A percentile compares a stretch with the other conserved stretches of the same genome.
Evolutionary conservation across 2,329 filamentous ascomycete genomes (phyloP).

Genomic region (Rhytidhysteron rufulum): DNA sequence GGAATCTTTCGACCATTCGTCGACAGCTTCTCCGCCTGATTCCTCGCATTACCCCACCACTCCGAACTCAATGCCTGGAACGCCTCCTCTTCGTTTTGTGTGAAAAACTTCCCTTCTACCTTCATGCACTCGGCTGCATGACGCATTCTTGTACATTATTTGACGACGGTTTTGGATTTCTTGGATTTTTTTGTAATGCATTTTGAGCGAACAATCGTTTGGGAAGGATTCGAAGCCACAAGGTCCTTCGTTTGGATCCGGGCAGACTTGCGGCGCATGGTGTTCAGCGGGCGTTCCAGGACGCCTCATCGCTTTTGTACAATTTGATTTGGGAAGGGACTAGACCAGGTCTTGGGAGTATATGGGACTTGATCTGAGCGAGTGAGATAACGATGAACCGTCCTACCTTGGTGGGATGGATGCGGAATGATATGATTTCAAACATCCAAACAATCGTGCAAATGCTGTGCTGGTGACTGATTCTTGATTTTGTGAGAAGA

Average conservation of each 20-base stretch:
- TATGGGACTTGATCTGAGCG: background rate
- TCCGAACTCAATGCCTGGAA: slow-evolving; percentile 69
- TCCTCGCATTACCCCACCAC: slow-evolving; percentile 54
- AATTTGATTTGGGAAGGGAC: background rate
- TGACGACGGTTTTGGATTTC: slow-evolving; percentile 14
- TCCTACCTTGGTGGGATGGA: too few species aligned
- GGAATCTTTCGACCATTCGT: slow-evolving; percentile 67
- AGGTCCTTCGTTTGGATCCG: slow-evolving; percentile 21
- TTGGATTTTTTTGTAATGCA: slow-evolving; percentile 32
- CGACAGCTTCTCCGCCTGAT: slow-evolving; percentile 40
- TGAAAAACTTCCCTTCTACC: background rate
- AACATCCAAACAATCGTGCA: background rate
- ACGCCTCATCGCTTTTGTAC: background rate
- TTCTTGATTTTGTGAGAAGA: slow-evolving; percentile 1
- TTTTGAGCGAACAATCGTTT: slow-evolving; percentile 25
- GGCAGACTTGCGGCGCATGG: background rate
- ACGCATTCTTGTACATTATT: slow-evolving; percentile 21
- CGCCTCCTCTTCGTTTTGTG: slow-evolving; percentile 51
- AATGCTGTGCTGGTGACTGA: background rate
- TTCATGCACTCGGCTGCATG: background rate
- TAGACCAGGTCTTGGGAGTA: background rate
- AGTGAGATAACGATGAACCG: too few species aligned
- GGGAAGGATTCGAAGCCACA: slow-evolving; percentile 14
- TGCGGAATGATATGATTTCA: background rate
- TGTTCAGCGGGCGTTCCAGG: background rate